Evolutionary conservation across 495 filamentous ascomycete genomes (phyloP).

Genomic region (Hypomontagnella submonticulosa): DNA sequence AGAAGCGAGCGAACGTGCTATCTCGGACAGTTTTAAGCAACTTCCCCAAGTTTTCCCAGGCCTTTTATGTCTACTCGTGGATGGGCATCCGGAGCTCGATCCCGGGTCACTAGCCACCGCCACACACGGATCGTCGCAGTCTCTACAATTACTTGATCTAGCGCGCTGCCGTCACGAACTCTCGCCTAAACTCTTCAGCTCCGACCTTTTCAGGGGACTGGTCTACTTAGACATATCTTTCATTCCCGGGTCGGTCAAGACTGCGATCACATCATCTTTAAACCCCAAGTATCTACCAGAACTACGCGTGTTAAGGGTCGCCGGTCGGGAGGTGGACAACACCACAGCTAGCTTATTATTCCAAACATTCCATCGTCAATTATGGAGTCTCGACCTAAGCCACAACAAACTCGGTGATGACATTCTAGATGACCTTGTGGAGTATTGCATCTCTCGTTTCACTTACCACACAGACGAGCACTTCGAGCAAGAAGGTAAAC

Average conservation of each 20-base stretch:
- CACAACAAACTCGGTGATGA: constrained; percentile 54
- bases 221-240: constrained; percentile 60
- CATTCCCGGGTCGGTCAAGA: constrained; percentile 49
- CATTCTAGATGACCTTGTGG: constrained; percentile 41
- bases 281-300: constrained; percentile 47
- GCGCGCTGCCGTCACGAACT: constrained; percentile 48
- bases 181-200: constrained; percentile 45
- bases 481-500: constrained; percentile 51
- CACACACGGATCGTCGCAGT: constrained; percentile 12
- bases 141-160: constrained; percentile 51
- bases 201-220: constrained; percentile 45
- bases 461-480: constrained; percentile 40
- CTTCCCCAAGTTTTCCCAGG: constrained; percentile 48
- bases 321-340: constrained; percentile 53
- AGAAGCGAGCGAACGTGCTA: constrained; percentile 44
- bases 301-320: constrained; percentile 55
- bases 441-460: constrained; percentile 40
- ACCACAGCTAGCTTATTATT: constrained; percentile 44
- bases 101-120: constrained; percentile 37
- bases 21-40: constrained; percentile 46
- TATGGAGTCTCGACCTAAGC: constrained; percentile 62
- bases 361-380: constrained; percentile 43
- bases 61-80: constrained; percentile 53
- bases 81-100: constrained; percentile 52
- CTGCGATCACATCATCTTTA: constrained; percentile 42